phyloP scores from a whole-genome alignment of 2,329 filamentous ascomycete genomes.

The Stachybotrys chlorohalonatus region DNA sequence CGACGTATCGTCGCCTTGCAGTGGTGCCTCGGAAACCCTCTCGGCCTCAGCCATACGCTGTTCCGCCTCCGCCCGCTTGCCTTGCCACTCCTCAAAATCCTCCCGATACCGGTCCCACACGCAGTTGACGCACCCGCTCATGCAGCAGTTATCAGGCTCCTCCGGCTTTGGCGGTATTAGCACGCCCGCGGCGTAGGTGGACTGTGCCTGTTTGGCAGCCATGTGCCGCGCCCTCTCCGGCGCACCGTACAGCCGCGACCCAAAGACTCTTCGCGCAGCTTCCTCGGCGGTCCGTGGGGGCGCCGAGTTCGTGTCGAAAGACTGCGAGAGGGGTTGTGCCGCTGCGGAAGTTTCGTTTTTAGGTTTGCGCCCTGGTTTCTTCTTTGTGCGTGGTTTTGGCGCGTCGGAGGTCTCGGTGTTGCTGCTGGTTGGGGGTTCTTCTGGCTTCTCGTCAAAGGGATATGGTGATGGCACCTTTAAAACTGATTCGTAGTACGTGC shows the following conservation, averaged over 20 bases:
- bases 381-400: conserved; percentile 7
- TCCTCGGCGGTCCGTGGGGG: conserved; percentile 36
- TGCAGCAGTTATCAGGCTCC: conserved; percentile 97
- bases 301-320: conserved; percentile 3
- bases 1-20: conserved; percentile 51
- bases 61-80: conserved; percentile 48
- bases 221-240: conserved; percentile 55
- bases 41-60: conserved; percentile 39
- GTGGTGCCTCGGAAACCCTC: conserved; percentile 26
- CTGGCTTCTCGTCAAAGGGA: conserved; percentile 29
- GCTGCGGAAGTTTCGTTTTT: conserved; percentile 7
- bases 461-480: conserved; percentile 35
- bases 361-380: conserved; percentile 19
- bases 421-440: conserved; percentile 33
- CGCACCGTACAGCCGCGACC: conserved; percentile 67
- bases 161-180: conserved; percentile 73
- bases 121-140: conserved; percentile 97
- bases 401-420: conserved; percentile 8
- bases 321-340: conserved; percentile 2
- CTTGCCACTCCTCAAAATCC: conserved; percentile 83
- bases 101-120: conserved; percentile 91
- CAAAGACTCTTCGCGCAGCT: conserved; percentile 66
- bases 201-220: conserved; percentile 46
- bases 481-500: conserved; percentile 51
- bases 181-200: conserved; percentile 65